These are phyloP conservation scores for Leccinum cinnamomeum DNA, from an alignment of 1,284 basidiomycete species.

Conservation along the genomic window DNA sequence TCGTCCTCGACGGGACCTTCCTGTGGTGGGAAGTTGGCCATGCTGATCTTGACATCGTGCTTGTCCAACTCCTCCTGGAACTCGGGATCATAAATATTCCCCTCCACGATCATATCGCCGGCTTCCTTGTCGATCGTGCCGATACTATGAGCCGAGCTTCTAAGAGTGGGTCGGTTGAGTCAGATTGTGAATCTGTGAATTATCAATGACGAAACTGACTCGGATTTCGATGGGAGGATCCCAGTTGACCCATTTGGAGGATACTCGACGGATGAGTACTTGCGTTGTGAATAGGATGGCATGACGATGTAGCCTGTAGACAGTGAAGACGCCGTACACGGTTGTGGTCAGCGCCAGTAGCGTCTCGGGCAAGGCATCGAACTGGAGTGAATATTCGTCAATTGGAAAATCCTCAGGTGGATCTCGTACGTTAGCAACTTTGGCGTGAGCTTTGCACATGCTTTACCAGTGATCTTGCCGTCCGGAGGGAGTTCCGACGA, in stretches of 20 bases:
- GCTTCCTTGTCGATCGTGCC: conserved; percentile 26
- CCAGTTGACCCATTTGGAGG: conserved; percentile 33
- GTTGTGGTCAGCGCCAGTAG: neutral
- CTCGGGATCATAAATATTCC: conserved; percentile 29
- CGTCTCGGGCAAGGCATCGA: too few species aligned
- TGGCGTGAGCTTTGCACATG: conserved; percentile 86
- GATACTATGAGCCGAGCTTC: conserved; percentile 27
- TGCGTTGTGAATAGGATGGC: conserved; percentile 19
- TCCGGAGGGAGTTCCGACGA: conserved; percentile 85
- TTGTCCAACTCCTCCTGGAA: conserved; percentile 26
- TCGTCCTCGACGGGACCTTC: conserved; percentile 18
- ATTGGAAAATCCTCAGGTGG: neutral
- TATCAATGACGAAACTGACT: conserved; percentile 14
- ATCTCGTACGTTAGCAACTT: conserved; percentile 69
- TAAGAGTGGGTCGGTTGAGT: neutral
- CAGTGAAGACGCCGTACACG: neutral
- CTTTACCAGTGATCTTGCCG: conserved; percentile 73
- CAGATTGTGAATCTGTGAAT: neutral
- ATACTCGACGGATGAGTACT: conserved; percentile 27
- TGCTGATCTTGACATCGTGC: conserved; percentile 10
- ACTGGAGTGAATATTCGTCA: too few species aligned
- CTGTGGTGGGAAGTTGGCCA: conserved; percentile 21
- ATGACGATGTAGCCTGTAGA: conserved; percentile 1
- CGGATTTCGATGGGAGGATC: conserved; percentile 21
- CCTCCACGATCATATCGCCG: conserved; percentile 23